Base-by-base conservation (phyloP, 352 stramenopile genomes). In the Globisporangium parvum region DNA sequence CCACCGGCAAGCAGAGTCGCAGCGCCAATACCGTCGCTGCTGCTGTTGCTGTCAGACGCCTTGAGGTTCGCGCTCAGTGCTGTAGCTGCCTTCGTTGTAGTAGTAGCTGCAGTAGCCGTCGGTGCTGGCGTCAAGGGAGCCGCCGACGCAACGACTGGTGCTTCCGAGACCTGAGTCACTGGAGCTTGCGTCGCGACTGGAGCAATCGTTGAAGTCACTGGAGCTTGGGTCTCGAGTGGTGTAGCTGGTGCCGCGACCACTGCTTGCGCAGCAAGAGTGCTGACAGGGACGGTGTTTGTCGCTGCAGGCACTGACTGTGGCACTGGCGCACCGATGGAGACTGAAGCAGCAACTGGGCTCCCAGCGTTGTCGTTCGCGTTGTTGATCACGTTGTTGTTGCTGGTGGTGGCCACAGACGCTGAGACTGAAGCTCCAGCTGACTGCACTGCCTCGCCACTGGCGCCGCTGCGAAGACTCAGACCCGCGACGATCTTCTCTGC, bases 1-100 rank as follows among this genome's bases (percentile, higher is more conserved):
- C 44, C 62, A 39, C 58, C 65, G 12, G 33, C 58, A n/a, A 62
- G 48, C 12, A 57, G 47, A 39, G 52, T 61, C 64, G 51, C 31
- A 37, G 60, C 21, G 42, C 65, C 24, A 55, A 48, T 37, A 5
- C 51, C 33, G 17, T 57, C 47, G 26, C 9, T 50, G 40, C 31
- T 48, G 23, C 12, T 14, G 23, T 20, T 56, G 21, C 40, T 37
- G n/a, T 41, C 31, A 23, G 11, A 2, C 0, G 55, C 9, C 24
- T 39, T 28, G 8, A 50, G 11, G 40, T 56, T 44, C n/a, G 20
- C 44, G 17, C 33, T 63, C 6, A 63, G 46, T 18, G 57, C 57
- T 3, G 50, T 58, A 14, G 51, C 24, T 6, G 51, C 37, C 20
- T 10, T 45, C 10, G 37, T 53, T 6, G 21, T 48, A 12, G 42